A percentile compares a stretch with the other conserved stretches of the same genome.
These are phyloP conservation scores for Naegleria gruberi DNA, from an alignment of 208 protist genomes.

Conservation along the genomic window DNA sequence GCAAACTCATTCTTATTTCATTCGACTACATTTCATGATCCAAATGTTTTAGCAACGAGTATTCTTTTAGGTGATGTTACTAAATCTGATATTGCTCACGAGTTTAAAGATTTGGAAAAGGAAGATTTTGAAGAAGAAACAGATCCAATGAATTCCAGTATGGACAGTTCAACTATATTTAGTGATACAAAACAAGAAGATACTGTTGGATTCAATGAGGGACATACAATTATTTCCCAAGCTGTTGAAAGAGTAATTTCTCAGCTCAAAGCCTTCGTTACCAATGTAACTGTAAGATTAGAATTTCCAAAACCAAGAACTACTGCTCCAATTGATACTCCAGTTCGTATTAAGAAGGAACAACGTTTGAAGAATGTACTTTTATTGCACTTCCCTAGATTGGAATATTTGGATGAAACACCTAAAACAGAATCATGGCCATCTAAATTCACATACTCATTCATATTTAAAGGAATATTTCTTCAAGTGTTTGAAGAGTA, in stretches of 20 bases:
- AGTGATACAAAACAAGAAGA: background rate
- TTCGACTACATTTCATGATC: background rate
- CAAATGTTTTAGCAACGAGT: background rate
- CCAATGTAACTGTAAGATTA: constrained; percentile 1
- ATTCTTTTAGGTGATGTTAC: background rate
- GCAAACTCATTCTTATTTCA: background rate
- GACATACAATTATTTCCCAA: background rate
- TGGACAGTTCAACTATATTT: background rate
- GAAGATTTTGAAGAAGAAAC: background rate
- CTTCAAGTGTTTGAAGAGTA: constrained; percentile 13
- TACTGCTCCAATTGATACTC: background rate
- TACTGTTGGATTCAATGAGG: background rate
- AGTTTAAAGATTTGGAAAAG: background rate
- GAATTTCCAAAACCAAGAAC: background rate
- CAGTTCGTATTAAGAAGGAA: background rate
- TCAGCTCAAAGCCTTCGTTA: background rate
- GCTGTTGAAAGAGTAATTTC: background rate
- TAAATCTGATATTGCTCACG: background rate
- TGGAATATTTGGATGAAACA: constrained; percentile 12
- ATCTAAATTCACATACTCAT: background rate
- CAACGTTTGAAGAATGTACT: background rate
- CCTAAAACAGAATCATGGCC: background rate
- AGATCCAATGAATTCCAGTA: background rate
- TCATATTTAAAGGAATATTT: constrained; percentile 17
- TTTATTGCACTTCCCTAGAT: background rate